phyloP scores from a whole-genome alignment of 1,284 basidiomycete genomes.

The Amylostereum chailletii region DNA sequence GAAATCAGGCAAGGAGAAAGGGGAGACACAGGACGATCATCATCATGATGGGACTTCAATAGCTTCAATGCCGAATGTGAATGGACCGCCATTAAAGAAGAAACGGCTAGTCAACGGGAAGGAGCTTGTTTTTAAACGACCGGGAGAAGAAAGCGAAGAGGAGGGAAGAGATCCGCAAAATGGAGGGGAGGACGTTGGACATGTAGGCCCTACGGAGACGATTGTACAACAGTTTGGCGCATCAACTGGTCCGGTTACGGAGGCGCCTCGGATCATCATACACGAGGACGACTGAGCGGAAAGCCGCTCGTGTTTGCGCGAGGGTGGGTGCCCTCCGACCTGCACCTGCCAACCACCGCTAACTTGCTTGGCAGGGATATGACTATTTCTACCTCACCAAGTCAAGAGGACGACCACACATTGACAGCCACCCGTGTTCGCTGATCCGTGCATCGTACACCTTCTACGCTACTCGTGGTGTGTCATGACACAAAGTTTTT shows the following conservation, averaged over 20 bases:
- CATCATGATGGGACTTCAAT: neutral
- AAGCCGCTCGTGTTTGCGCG: no score
- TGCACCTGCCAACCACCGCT: no score
- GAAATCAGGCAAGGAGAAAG: slow-evolving; percentile 26
- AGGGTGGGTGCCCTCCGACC: no score
- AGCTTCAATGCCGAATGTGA: slow-evolving; percentile 9
- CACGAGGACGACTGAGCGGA: slow-evolving; percentile 38
- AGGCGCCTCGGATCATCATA: slow-evolving; percentile 35
- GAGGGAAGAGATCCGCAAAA: slow-evolving; percentile 15
- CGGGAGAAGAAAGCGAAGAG: slow-evolving; percentile 42
- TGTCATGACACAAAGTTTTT: no score
- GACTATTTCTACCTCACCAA: no score
- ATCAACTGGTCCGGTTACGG: slow-evolving; percentile 20
- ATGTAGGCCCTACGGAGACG: slow-evolving; percentile 17
- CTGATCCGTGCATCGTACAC: no score
- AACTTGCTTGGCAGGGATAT: no score
- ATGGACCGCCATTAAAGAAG: slow-evolving; percentile 35
- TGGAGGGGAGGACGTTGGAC: slow-evolving; percentile 25
- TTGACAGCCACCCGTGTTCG: no score
- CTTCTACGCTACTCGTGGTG: no score
- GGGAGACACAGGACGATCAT: slow-evolving; percentile 15
- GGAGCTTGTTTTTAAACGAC: slow-evolving; percentile 47
- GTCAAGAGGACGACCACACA: no score
- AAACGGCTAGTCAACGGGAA: slow-evolving; percentile 47
- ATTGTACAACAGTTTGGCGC: neutral